Base-by-base conservation (phyloP, 2,329 filamentous ascomycete species). In the Scedosporium minutisporum region DNA sequence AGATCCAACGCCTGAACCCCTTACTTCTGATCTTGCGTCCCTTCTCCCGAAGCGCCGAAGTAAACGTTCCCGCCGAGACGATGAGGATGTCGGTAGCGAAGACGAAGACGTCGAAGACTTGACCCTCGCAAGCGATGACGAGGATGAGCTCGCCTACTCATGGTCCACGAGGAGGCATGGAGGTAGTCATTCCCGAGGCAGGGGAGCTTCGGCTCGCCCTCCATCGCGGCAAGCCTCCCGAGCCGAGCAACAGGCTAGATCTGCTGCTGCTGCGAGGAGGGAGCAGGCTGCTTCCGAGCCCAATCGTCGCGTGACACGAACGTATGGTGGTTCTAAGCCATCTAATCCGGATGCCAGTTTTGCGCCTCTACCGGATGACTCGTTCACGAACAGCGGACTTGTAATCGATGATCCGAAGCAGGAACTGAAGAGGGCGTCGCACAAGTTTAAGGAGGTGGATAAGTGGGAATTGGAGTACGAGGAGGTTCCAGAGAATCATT, bases 391-490 rank as follows among this genome's bases (percentile, higher is more conserved):
- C 64, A 71, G 72, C 68, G 73, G 75, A 66, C 68, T 73, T 69
- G 67, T 72, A 66, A 46, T 76, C 69, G 70, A 75, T 63, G 72
- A 72, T 58, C 71, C 75, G 6, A 70, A 80, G 25, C 72, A 80
- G 51, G 84, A 86, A 76, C 75, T 89, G 65, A 83, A 82, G 72
- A 76, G 79, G 59, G 83, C 84, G 48, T 78, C 78, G 9, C 80
- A 77, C 70, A 88, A 88, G 73, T 89, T 89, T 68, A 79, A 82
- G 71, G 86, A 89, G 73, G 87, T 89, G 48, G 87, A 89, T 71
- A 77, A 80, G 73, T 89, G 86, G 85, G 79, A 87, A 73, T 74
- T 89, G 65, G 84, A 85, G 60, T 89, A 83, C 72, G 87, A 89
- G 75, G 84, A 86, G 67, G 79, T 85, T 58, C 80, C 79, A 23